Evolutionary conservation across 2,329 filamentous ascomycete species (phyloP), one percentile per base, ranked within the genome.

Genomic region (Aspergillus pseudoviridinutans): DNA sequence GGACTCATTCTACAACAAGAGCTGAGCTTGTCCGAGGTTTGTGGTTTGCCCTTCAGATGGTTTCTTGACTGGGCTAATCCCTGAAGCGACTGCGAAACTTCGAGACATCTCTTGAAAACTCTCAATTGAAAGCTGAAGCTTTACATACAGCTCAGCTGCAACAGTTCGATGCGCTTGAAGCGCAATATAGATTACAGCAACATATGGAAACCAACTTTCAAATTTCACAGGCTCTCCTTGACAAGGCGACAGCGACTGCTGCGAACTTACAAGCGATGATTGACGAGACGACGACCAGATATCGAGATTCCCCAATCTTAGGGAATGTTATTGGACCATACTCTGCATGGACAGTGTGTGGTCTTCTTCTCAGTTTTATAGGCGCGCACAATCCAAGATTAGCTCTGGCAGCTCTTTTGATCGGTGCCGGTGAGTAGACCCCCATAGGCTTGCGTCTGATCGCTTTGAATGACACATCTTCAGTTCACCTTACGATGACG

Each of bases 31-130:
- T 66, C 68, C 46, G 70, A 77, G 65, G 71, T 72, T 53, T 14
- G 64, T 60, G 17, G 6, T 12, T n/a, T 22, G 6, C 41, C 22
- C 8, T 35, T 27, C 9, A 24, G 32, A 0, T 1, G 14, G 17
- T 17, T 55, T 14, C n/a, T 3, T 22, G 24, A 25, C 38, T 12
- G 8, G 41, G 28, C 66, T 74, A 54, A 74, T 29, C 5, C 46
- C 7, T n/a, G 14, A 44, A 79, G 76, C 72, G 68, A 24, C 62
- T 79, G 7, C 63, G 64, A 49, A 55, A 56, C 9, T 71, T 78
- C 53, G 69, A 74, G 32, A 55, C 38, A 3, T 64, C 67, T 1
- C 69, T 79, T 29, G 61, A 70, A 7, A 55, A 66, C 17, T 72
- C 76, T 6, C 68, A 74, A 54, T 24, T 50, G 1, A 74, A 63